Evolutionary conservation across 2,329 filamentous ascomycete species (phyloP), one percentile per base, ranked within the genome.

Genomic region (Penicillium sp.): DNA sequence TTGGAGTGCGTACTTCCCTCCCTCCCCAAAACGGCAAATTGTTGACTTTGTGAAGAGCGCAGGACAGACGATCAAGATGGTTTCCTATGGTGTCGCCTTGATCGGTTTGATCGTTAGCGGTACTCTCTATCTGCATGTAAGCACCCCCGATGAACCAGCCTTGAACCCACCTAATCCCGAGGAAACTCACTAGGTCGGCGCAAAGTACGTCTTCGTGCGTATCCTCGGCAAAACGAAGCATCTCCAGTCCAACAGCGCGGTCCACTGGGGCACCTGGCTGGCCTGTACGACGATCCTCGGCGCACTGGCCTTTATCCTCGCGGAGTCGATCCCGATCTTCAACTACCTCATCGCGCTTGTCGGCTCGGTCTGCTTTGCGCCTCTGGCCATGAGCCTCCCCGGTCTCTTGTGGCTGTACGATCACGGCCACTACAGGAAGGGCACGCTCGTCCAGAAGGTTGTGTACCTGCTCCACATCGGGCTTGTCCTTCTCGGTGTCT

Each of bases 1-100:
- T 90, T 0, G 87, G 87, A 21, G 57, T 60, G 31, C 19, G 44
- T 46, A 3, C 19, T 49, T 7, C 45, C n/a, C 15, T 54, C 38
- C n/a, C 19, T 35, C 11, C 13, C 9, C 15, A 5, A 3, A 5
- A 19, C 6, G 46, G 5, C 8, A 52, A 30, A 19, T 48, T 8
- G 5, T 6, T 57, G 15, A 49, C 38, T 58, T 11, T 8, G 15
- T 21, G 11, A 31, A 60, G 17, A 86, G 82, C 44, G 87, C 87
- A 0, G 87, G 87, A 9, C 77, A 79, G 4, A 82, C 80, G 0
- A 78, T 89, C 66, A 88, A 89, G 76, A 88, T 86, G 71, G 80
- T 88, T 0, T 75, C 85, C 0, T 90, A 89, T 66, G 87, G 86
- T 3, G 78, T 89, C 49, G 87, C 81, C 3, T 71, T 88, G 8